A percentile compares a stretch with the other conserved stretches of the same genome.
Evolutionary conservation across 306 rosid species (phyloP).

Genomic region (Senna siamea): DNA sequence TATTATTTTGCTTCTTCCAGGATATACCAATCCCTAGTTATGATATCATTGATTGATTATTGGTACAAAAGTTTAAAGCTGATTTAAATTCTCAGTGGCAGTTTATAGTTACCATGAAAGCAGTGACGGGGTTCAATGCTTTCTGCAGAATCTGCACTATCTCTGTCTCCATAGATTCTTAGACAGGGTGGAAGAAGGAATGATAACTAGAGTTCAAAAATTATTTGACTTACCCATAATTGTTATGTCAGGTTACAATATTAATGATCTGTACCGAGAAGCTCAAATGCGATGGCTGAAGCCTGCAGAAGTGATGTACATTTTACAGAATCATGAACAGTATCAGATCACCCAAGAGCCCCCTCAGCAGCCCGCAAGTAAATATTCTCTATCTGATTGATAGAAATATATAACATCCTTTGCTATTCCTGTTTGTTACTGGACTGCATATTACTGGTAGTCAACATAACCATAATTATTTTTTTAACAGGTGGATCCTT

Average conservation of each 20-base stretch:
- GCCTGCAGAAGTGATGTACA: conserved; percentile 83
- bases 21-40: not conserved
- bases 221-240: conserved; percentile 15
- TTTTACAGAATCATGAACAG: conserved; percentile 76
- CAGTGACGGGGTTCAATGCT: not conserved
- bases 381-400: conserved; percentile 6
- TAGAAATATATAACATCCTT: conserved; percentile 19
- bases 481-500: conserved; percentile 77
- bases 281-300: conserved; percentile 94
- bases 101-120: conserved; percentile 3
- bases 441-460: conserved; percentile 16
- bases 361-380: conserved; percentile 71
- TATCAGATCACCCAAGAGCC: conserved; percentile 64
- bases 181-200: not conserved
- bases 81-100: not conserved
- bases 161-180: not conserved
- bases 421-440: conserved; percentile 1
- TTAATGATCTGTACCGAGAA: conserved; percentile 63
- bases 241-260: conserved; percentile 64
- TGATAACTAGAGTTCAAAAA: conserved; percentile 1
- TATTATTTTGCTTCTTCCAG: not conserved
- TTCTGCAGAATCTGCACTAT: not conserved
- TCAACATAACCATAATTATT: conserved; percentile 18
- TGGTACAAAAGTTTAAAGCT: not conserved
- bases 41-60: not conserved